These are phyloP conservation scores for Zygosaccharomyces bisporus DNA, from an alignment of 805 yeast species.

Conservation along the genomic window DNA sequence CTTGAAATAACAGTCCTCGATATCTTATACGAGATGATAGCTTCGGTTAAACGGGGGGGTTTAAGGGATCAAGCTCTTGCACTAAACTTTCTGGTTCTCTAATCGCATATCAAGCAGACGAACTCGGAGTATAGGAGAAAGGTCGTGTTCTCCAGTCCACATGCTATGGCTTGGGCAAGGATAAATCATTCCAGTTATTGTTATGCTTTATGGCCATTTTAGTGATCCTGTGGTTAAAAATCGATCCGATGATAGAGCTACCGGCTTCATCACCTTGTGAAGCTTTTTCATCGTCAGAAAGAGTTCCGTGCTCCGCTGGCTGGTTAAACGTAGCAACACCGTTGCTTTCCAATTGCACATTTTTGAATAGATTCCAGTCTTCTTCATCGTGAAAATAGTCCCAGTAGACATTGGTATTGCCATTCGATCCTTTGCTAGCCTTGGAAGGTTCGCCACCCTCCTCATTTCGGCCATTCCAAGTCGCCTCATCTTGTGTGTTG, in stretches of 20 bases:
- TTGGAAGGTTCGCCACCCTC: constrained; percentile 7
- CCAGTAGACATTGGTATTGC: constrained; percentile 27
- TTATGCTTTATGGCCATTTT: constrained; percentile 15
- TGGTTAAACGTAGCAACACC: constrained; percentile 23
- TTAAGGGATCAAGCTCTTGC: too few relatives aligned
- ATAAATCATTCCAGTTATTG: constrained; percentile 20
- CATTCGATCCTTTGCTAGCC: constrained; percentile 5
- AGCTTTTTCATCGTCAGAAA: neutral
- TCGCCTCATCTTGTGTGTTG: constrained; percentile 7
- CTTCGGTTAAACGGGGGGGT: too few relatives aligned
- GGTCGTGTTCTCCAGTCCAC: neutral
- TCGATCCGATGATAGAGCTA: constrained; percentile 17
- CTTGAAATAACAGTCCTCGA: too few relatives aligned
- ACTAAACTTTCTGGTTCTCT: neutral
- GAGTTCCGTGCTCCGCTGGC: constrained; percentile 6
- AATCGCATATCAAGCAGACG: too few relatives aligned
- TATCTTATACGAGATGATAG: too few relatives aligned
- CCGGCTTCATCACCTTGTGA: neutral
- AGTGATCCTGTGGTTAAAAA: constrained; percentile 18
- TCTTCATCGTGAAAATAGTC: constrained; percentile 34
- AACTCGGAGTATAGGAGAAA: too few relatives aligned
- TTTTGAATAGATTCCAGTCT: constrained; percentile 30
- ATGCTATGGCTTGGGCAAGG: constrained; percentile 11
- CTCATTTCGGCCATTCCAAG: constrained; percentile 6
- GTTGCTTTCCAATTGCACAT: constrained; percentile 25